Evolutionary conservation across 106 monocot species (phyloP), one percentile per base, ranked within the genome.

Genomic region (Platanthera guangdongensis): DNA sequence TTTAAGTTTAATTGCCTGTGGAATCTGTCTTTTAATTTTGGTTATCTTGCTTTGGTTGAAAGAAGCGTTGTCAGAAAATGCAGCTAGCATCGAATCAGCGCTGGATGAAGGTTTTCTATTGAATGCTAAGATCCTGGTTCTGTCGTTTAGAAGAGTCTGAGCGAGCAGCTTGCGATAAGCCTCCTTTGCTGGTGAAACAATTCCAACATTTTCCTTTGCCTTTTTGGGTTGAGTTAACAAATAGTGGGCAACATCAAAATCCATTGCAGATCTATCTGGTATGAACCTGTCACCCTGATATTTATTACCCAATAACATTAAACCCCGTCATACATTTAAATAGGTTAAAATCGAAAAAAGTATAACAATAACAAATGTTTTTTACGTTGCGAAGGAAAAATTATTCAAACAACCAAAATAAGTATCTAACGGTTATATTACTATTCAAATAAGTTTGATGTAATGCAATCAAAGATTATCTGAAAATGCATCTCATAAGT

Each of bases 71-170:
- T 80, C 73, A 25, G 47, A 64, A 50, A 72, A n/a, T 14, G 78
- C 85, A 47, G 59, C 32, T 12, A 77, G 69, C 62, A 81, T 69
- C 8, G 28, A 13, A 16, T 75, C 73, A 15, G 59, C 65, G 0
- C 79, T 53, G 2, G 51, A 28, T 0, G 80, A 82, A 11, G 82
- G 82, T 73, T 82, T 86, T 80, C 57, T 84, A 74, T 72, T 78
- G 78, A 91, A 91, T 1, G 82, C 83, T 11, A 91, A 81, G 57
- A 91, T 88, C 9, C 88, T 71, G 13, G 77, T 82, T 22, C 86
- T 68, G 51, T 86, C 81, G 19, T 77, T 81, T 39, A 88, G 62
- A 19, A 86, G 21, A 45, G 78, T 73, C 21, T 86, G 76, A 3
- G 84, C 84, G 9, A 91, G 84, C 45, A 75, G 52, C 79, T 78